Evolutionary conservation across 306 rosid genomes (phyloP).

Genomic region (Malus fusca): DNA sequence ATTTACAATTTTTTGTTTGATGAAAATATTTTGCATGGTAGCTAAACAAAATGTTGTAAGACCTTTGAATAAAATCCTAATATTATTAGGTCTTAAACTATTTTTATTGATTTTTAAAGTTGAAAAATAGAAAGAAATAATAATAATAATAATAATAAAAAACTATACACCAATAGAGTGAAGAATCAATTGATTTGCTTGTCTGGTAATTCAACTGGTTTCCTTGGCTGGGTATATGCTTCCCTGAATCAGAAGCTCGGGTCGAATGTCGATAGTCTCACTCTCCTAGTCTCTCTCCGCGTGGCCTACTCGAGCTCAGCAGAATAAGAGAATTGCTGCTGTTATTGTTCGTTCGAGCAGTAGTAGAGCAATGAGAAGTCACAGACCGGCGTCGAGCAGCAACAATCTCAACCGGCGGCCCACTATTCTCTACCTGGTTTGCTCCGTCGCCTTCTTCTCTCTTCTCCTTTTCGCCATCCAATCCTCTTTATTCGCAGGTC

Average conservation of each 20-base stretch:
- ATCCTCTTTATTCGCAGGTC: conserved; percentile 55
- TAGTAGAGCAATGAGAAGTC: conserved; percentile 45
- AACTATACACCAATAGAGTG: background rate
- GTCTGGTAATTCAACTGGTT: background rate
- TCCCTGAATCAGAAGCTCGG: background rate
- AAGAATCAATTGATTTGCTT: background rate
- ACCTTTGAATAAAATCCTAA: too few species aligned
- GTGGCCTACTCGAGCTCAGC: background rate
- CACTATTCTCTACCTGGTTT: conserved; percentile 56
- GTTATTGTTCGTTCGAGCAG: background rate
- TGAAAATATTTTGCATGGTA: too few species aligned
- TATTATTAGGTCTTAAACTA: too few species aligned
- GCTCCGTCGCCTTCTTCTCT: conserved; percentile 62
- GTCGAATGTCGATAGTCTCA: background rate
- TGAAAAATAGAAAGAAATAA: too few species aligned
- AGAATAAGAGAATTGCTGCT: too few species aligned
- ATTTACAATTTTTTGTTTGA: too few species aligned
- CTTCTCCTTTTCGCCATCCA: conserved; percentile 67
- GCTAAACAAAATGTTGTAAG: too few species aligned
- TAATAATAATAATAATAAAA: too few species aligned
- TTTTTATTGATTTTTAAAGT: too few species aligned
- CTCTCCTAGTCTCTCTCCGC: background rate
- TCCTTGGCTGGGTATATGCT: background rate
- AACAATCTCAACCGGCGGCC: conserved; percentile 31
- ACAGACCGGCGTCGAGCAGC: conserved; percentile 24